Evolutionary conservation across 2,329 filamentous ascomycete species (phyloP).

Genomic region (Sporothrix dimorphospora): DNA sequence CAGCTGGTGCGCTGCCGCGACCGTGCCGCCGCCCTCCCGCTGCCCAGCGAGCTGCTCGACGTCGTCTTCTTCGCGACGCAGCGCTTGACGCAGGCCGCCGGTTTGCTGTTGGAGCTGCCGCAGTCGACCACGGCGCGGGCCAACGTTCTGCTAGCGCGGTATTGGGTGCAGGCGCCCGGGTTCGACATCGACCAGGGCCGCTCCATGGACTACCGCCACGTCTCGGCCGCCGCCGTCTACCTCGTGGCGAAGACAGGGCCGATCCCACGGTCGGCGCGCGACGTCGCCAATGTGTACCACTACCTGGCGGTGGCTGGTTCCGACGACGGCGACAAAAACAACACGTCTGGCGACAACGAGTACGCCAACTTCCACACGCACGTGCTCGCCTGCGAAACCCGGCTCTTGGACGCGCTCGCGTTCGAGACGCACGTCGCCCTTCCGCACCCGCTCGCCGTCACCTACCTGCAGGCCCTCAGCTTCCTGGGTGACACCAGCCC

Average conservation of each 20-base stretch:
- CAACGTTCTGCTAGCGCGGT: constrained; percentile 78
- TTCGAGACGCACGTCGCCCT: constrained; percentile 86
- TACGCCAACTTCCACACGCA: constrained; percentile 67
- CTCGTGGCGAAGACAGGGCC: constrained; percentile 81
- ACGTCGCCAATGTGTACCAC: constrained; percentile 80
- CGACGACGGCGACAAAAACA: constrained; percentile 45
- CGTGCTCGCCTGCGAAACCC: constrained; percentile 75
- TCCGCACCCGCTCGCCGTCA: constrained; percentile 84
- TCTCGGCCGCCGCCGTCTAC: constrained; percentile 81
- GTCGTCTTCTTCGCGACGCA: constrained; percentile 72
- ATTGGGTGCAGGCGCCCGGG: constrained; percentile 66
- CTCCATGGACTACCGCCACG: constrained; percentile 45
- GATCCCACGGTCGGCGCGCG: constrained; percentile 73
- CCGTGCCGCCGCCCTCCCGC: constrained; percentile 56
- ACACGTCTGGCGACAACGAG: constrained; percentile 57
- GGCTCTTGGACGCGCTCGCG: constrained; percentile 72
- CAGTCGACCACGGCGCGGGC: constrained; percentile 86
- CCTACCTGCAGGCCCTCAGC: constrained; percentile 88
- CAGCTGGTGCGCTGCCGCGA: constrained; percentile 65
- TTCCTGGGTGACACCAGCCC: constrained; percentile 49
- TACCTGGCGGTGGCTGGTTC: constrained; percentile 70
- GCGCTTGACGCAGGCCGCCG: constrained; percentile 75
- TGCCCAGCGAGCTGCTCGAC: constrained; percentile 72
- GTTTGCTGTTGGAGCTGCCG: constrained; percentile 78
- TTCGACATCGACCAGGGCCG: not conserved